Conservation (phyloP, 495 filamentous ascomycete species). For the Xylaria venustula region DNA sequence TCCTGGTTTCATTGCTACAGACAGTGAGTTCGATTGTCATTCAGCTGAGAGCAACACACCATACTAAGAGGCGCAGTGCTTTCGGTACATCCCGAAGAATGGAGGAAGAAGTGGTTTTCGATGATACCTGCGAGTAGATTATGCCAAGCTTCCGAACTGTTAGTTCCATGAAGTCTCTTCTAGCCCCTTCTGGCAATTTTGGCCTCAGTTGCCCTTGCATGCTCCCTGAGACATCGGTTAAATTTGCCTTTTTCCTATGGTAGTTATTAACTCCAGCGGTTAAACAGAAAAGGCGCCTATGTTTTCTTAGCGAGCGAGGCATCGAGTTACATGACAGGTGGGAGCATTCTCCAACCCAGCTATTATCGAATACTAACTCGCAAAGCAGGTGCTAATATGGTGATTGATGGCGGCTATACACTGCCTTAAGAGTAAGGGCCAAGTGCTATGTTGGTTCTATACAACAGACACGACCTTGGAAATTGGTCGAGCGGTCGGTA, state of each 20-base stretch:
- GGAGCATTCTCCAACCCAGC: background rate
- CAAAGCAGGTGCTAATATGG: slow-evolving; percentile 20
- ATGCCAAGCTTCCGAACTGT: slow-evolving; percentile 60
- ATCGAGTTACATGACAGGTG: slow-evolving; percentile 38
- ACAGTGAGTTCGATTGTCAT: slow-evolving; percentile 18
- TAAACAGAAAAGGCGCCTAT: slow-evolving; percentile 71
- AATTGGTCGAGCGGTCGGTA: too few species aligned
- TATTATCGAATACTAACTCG: background rate
- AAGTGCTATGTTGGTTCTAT: too few species aligned
- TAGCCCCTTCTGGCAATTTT: too few species aligned
- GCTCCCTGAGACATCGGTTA: too few species aligned
- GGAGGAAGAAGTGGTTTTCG: slow-evolving; percentile 22
- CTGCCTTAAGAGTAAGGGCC: slow-evolving; percentile 32
- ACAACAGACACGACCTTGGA: too few species aligned
- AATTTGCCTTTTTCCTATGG: too few species aligned
- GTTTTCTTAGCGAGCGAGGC: slow-evolving; percentile 65
- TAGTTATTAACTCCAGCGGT: too few species aligned
- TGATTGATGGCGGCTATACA: slow-evolving; percentile 47
- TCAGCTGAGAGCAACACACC: background rate
- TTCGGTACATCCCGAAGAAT: slow-evolving; percentile 21
- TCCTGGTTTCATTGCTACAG: slow-evolving; percentile 39
- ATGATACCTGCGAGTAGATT: slow-evolving; percentile 27
- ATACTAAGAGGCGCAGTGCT: slow-evolving; percentile 21
- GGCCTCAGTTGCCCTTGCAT: too few species aligned
- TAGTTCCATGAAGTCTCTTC: too few species aligned